These are phyloP conservation scores for Buxus sempervirens DNA, from an alignment of 164 flowering plant genomes.

Conservation along the genomic window DNA sequence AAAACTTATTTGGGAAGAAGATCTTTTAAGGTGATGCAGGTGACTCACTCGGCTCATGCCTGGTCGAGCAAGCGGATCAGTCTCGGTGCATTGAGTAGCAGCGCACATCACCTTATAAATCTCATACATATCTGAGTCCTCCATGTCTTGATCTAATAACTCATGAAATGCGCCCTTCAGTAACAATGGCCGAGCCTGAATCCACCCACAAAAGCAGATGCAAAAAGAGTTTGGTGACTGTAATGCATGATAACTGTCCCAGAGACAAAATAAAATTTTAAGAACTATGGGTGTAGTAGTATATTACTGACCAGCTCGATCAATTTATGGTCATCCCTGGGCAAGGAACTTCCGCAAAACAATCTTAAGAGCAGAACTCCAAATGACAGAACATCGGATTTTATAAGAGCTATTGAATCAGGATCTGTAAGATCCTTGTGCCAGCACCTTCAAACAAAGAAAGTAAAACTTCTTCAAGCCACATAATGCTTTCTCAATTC, in stretches of 20 bases:
- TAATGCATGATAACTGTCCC: too few relatives aligned
- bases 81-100: constrained; percentile 31
- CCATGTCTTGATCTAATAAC: constrained; percentile 26
- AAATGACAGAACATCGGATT: constrained; percentile 31
- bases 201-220: background rate
- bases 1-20: background rate
- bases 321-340: constrained; percentile 20
- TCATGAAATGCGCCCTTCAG: constrained; percentile 25
- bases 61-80: constrained; percentile 21
- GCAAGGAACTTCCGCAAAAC: constrained; percentile 28
- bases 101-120: constrained; percentile 31
- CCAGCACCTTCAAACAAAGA: constrained; percentile 14
- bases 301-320: constrained; percentile 27
- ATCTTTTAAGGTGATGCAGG: background rate
- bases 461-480: background rate
- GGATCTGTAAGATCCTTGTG: constrained; percentile 6
- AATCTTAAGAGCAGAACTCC: constrained; percentile 40
- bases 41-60: constrained; percentile 24
- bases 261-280: too few relatives aligned
- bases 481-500: too few relatives aligned
- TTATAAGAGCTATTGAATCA: constrained; percentile 17
- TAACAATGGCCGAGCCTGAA: constrained; percentile 36
- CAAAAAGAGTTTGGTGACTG: too few relatives aligned
- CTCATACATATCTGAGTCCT: constrained; percentile 28
- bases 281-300: background rate